A percentile compares a stretch with the other conserved stretches of the same genome.
phyloP scores from a whole-genome alignment of 176 grass and related monocot species.

The Phragmites australis region DNA sequence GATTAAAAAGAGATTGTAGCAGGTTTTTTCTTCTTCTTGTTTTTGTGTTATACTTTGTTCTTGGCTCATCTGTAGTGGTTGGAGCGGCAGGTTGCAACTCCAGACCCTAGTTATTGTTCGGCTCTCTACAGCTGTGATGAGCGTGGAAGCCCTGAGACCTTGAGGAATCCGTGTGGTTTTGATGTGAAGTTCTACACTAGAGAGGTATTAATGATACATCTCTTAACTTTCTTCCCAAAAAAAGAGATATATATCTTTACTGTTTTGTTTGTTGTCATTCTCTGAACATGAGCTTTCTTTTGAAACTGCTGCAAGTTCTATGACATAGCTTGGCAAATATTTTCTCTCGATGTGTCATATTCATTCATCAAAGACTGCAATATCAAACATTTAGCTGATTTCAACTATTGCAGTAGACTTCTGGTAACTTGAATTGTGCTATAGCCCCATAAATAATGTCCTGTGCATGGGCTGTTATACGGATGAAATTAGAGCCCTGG shows the following conservation, averaged over 20 bases:
- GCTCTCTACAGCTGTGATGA: conserved; percentile 85
- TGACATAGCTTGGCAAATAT: background rate
- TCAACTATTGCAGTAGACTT: background rate
- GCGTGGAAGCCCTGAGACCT: conserved; percentile 85
- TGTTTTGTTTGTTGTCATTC: background rate
- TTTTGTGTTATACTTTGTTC: too few species aligned
- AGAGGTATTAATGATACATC: conserved; percentile 55
- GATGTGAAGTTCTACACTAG: conserved; percentile 90
- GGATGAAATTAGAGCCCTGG: background rate
- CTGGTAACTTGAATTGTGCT: background rate
- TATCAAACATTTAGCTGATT: background rate
- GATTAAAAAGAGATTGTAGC: too few species aligned
- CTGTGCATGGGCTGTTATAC: background rate
- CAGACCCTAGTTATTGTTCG: conserved; percentile 75
- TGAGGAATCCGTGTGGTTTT: conserved; percentile 84
- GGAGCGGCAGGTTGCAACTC: too few species aligned
- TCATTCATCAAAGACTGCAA: background rate
- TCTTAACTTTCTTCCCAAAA: background rate
- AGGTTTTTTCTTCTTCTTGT: too few species aligned
- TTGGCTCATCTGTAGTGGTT: too few species aligned
- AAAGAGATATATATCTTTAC: background rate
- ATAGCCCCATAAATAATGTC: background rate
- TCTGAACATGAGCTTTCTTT: background rate
- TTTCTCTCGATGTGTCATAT: background rate
- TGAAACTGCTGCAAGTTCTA: background rate